These are phyloP conservation scores for Opeltia flavorubescens DNA, from an alignment of 495 filamentous ascomycete species.

Conservation along the genomic window DNA sequence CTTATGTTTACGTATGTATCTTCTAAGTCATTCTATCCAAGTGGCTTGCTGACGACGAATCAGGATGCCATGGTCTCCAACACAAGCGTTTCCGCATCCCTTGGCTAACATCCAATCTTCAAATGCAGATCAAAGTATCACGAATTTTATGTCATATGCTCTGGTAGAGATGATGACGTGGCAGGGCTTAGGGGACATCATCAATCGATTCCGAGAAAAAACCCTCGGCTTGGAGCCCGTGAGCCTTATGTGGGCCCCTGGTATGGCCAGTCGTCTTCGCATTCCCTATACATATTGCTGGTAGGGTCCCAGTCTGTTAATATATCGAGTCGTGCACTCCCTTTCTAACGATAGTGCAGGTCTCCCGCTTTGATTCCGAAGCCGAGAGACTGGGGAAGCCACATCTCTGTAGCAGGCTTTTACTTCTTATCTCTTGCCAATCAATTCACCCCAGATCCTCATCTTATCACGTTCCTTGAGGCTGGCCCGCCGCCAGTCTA, in stretches of 20 bases:
- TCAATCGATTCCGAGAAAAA: constrained; percentile 55
- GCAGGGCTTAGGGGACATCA: constrained; percentile 65
- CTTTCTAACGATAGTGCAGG: constrained; percentile 17
- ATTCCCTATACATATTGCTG: constrained; percentile 74
- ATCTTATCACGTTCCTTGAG: constrained; percentile 49
- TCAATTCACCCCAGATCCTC: constrained; percentile 47
- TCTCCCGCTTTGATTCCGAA: constrained; percentile 69
- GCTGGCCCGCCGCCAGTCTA: constrained; percentile 59
- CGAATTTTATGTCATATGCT: constrained; percentile 62
- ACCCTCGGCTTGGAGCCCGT: constrained; percentile 55
- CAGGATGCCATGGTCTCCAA: constrained; percentile 48
- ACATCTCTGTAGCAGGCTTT: constrained; percentile 63
- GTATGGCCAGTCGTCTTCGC: constrained; percentile 43
- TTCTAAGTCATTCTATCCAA: not conserved
- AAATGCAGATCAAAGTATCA: constrained; percentile 36
- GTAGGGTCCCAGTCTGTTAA: constrained; percentile 21
- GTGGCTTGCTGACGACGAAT: constrained; percentile 1
- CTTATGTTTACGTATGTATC: constrained; percentile 62
- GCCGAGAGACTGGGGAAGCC: constrained; percentile 57
- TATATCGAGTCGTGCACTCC: not conserved
- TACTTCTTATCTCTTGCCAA: constrained; percentile 54
- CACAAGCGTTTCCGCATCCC: constrained; percentile 40
- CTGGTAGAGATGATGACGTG: constrained; percentile 70
- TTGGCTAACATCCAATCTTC: constrained; percentile 38
- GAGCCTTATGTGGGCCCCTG: constrained; percentile 51